Evolutionary conservation across 176 grass and related monocot species (phyloP), one percentile per base, ranked within the genome.

Genomic region (maize (Zea mays)): DNA sequence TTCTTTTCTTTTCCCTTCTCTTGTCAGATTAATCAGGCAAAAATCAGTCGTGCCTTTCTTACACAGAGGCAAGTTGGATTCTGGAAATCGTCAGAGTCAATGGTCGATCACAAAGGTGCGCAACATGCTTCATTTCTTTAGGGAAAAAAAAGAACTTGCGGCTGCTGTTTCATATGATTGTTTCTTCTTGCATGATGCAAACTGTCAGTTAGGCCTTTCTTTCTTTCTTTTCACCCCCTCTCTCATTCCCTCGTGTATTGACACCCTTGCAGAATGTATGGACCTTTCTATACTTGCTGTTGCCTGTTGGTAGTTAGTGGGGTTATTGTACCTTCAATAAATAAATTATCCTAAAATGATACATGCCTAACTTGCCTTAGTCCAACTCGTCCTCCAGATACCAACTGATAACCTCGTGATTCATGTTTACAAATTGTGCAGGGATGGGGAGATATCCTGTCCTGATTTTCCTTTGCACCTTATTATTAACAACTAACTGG

Each of bases 61-160:
- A 12, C 66, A 37, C 74, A 85, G 90, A 84, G 77, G 52, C 77
- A 85, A 79, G 50, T 87, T 58, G 81, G 87, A 37, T 82, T 93
- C 63, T 93, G 83, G 87, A 87, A 90, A 75, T 57, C 81, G 20
- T 57, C 81, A 21, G 87, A 85, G 63, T 90, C 90, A 51, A 48
- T 67, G 49, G 55, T 81, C 62, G 64, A 79, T 60, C 48, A 74
- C 50, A 79, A 77, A 77, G 86, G 86, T 84, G 79, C 20, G 76
- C 51, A 52, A 38, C 78, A 74, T 80, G 51, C 68, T 34, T 73
- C 3, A 41, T 56, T 88, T 63, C 2, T 62, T 19, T 17, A 55
- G 38, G 4, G 4, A 39, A 52, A 52, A 7, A 16, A 52, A 5
- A 17, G 68, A 40, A 66, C 21, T 20, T 10, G 8, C 21, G 8